These are phyloP conservation scores for Medicago arabica DNA, from an alignment of 306 rosid species.

Conservation along the genomic window DNA sequence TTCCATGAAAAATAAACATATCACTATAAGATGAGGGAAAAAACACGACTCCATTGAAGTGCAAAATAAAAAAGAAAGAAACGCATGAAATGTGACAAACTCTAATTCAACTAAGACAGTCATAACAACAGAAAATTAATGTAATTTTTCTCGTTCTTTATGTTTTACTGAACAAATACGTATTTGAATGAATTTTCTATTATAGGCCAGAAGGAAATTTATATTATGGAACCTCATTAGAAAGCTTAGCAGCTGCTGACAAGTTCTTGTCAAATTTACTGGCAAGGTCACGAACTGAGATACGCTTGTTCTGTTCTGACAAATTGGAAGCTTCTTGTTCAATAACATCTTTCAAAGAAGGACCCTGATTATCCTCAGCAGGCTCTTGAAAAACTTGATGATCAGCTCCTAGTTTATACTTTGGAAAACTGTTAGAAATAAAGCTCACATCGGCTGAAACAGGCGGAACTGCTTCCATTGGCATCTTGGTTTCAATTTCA, in stretches of 20 bases:
- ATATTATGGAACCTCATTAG: conserved; percentile 74
- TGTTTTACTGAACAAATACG: neutral
- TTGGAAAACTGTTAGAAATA: conserved; percentile 69
- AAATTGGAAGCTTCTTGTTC: conserved; percentile 76
- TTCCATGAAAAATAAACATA: conserved; percentile 32
- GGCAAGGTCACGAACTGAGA: conserved; percentile 98
- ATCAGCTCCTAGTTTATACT: conserved; percentile 82
- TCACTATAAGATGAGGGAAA: conserved; percentile 23
- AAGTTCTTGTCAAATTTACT: conserved; percentile 94
- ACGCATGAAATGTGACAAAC: conserved; percentile 18
- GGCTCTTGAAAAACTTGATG: conserved; percentile 82
- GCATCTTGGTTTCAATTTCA: conserved; percentile 63
- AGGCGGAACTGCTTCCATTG: conserved; percentile 61
- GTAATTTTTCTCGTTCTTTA: too few relatives aligned
- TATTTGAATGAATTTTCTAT: neutral
- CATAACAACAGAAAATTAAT: conserved; percentile 5
- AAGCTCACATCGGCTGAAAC: conserved; percentile 97
- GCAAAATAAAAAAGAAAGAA: conserved; percentile 11
- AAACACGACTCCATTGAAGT: conserved; percentile 6
- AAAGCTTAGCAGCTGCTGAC: conserved; percentile 89
- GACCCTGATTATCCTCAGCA: conserved; percentile 67
- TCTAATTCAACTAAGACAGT: neutral
- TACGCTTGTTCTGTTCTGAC: conserved; percentile 88
- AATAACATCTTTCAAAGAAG: conserved; percentile 77
- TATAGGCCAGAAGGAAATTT: conserved; percentile 27